Percentiles rank a stretch among this genome's conserved stretches.
phyloP scores from a whole-genome alignment of 345 rosid species.

The Euphorbia peplus region DNA sequence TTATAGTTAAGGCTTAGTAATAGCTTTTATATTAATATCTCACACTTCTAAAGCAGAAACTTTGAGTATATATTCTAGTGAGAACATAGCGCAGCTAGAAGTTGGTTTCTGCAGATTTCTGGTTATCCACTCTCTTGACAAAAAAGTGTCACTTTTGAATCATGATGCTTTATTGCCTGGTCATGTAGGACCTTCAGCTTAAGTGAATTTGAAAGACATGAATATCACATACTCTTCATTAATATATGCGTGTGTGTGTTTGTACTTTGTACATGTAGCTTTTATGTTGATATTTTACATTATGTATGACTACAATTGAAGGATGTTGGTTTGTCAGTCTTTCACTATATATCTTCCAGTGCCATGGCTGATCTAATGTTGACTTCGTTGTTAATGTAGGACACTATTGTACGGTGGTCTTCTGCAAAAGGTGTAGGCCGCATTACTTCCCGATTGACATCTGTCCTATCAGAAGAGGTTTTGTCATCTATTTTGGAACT shows the following conservation, averaged over 20 bases:
- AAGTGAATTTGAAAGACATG: not conserved
- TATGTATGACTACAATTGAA: not conserved
- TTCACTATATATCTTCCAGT: conserved; percentile 8
- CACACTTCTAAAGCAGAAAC: not conserved
- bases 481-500: conserved; percentile 82
- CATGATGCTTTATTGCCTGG: conserved; percentile 4
- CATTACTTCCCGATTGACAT: conserved; percentile 77
- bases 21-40: too few species aligned
- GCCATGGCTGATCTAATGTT: conserved; percentile 20
- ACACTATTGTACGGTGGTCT: conserved; percentile 99
- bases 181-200: not conserved
- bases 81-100: conserved; percentile 10
- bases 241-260: not conserved
- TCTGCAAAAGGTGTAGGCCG: conserved; percentile 98
- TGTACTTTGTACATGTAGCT: not conserved
- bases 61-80: conserved; percentile 2
- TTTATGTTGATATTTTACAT: not conserved
- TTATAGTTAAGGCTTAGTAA: too few species aligned
- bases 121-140: not conserved
- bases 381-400: conserved; percentile 45
- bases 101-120: conserved; percentile 1
- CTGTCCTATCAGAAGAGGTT: conserved; percentile 79
- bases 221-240: conserved; percentile 1
- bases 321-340: not conserved
- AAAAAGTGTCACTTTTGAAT: not conserved